phyloP scores from a whole-genome alignment of 768 basidiomycete species.

The Flagelloscypha sp. region DNA sequence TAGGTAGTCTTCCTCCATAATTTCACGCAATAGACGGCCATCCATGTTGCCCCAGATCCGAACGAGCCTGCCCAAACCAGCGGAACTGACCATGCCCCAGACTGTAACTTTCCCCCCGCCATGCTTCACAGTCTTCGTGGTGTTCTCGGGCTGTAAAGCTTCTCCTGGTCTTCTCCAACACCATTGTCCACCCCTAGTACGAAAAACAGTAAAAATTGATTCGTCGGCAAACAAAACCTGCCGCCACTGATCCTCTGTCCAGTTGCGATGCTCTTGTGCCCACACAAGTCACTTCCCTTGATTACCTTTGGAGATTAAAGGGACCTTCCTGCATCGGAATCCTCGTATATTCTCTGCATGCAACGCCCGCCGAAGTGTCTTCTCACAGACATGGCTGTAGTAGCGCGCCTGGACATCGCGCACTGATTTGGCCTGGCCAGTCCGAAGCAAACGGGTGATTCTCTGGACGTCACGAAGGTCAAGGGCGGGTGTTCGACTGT shows the following conservation, averaged over 20 bases:
- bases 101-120: constrained; percentile 27
- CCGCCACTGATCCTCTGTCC: constrained; percentile 21
- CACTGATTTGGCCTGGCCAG: too few relatives aligned
- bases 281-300: constrained; percentile 11
- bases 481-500: too few relatives aligned
- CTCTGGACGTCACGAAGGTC: too few relatives aligned
- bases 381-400: too few relatives aligned
- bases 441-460: too few relatives aligned
- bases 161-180: constrained; percentile 22
- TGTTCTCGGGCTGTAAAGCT: constrained; percentile 13
- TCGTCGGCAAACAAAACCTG: constrained; percentile 23
- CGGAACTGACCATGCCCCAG: constrained; percentile 25
- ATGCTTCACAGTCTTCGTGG: constrained; percentile 24
- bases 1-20: constrained; percentile 20
- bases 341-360: too few relatives aligned
- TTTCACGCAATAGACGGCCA: constrained; percentile 16
- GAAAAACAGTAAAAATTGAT: constrained; percentile 24
- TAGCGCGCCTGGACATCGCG: too few relatives aligned
- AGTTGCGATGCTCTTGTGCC: constrained; percentile 16
- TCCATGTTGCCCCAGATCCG: constrained; percentile 26
- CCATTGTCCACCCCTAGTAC: constrained; percentile 23
- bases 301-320: constrained; percentile 15
- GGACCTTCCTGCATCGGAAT: too few relatives aligned
- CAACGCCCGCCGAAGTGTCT: too few relatives aligned
- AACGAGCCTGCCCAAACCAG: constrained; percentile 19